Base-by-base conservation (phyloP, 352 stramenopile species). In the Saprolegnia parasitica region DNA sequence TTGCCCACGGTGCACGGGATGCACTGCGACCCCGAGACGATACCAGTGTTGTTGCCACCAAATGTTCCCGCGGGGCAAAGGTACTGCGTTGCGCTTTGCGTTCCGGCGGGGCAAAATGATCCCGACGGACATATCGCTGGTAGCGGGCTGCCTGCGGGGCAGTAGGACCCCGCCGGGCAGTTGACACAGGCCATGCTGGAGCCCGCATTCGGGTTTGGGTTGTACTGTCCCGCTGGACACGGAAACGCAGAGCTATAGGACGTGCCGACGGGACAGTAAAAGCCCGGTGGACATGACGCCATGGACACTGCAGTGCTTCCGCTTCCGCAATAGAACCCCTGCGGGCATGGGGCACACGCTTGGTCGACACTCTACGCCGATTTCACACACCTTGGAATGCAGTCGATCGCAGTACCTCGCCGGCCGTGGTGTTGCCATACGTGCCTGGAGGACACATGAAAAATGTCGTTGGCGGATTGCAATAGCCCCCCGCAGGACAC, bases 401-500 rank as follows among this genome's bases (percentile, higher is more conserved):
- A 1, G 52, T 47, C 56, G 35, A 45, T 63, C 20, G 56, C 29
- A 50, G 16, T 74, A 91, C 85, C 77, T 91, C 74, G 54, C 87
- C 86, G 23, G 83, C 87, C 13, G 83, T 93, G 13, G 84, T 77
- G 52, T 94, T 95, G 20, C 90, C 90, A 61, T 87, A 95, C 0
- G 88, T 97, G 5, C 91, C 91, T 40, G 82, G 77, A 1, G 91
- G 91, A 71, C 91, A 98, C 54, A 85, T 70, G 63, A 92, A 93
- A 54, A 93, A 92, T 0, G 80, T 95, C 8, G 78, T 90, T 1
- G 90, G 65, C 21, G 89, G 88, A 65, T 95, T 95, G 71, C 89
- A 96, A 56, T 96, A 97, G 8, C 86, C 87, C 2, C 90, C 90
- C 73, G 95, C 90, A 0, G 86, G 85, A 60, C 90, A 98, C n/a